A percentile compares a stretch with the other conserved stretches of the same genome.
These are phyloP conservation scores for Xylaria multiplex DNA, from an alignment of 2,329 filamentous ascomycete species.

Conservation along the genomic window DNA sequence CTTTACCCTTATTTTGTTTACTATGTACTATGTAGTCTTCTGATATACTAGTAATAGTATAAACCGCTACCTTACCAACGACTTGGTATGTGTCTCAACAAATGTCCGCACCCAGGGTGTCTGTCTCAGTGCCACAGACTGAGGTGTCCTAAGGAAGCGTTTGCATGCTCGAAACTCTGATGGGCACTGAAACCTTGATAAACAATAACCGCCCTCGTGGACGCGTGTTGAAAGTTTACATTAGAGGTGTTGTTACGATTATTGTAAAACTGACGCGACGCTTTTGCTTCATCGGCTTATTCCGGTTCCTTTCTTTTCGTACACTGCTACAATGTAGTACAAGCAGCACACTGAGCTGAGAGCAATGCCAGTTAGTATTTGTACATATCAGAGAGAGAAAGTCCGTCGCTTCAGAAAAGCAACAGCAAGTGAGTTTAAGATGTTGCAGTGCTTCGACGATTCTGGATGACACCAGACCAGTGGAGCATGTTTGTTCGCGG, in stretches of 20 bases:
- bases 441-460: not conserved
- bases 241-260: not conserved
- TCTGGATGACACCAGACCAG: no score
- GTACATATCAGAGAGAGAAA: not conserved
- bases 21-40: no score
- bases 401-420: slow-evolving; percentile 27
- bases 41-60: no score
- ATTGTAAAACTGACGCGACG: not conserved
- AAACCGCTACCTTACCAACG: not conserved
- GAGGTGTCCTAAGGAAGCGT: not conserved
- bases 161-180: not conserved
- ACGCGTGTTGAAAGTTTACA: no score
- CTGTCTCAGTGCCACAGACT: not conserved
- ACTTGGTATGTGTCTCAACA: not conserved
- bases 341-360: not conserved
- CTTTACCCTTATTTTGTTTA: no score
- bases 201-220: not conserved
- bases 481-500: not conserved
- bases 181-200: not conserved
- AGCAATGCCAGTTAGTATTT: not conserved
- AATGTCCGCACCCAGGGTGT: not conserved
- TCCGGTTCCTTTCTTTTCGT: not conserved
- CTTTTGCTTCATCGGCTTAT: not conserved
- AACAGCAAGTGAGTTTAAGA: slow-evolving; percentile 5
- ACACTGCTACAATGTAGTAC: not conserved